Conservation (phyloP, 345 rosid species). For the Pugionium cornutum region DNA sequence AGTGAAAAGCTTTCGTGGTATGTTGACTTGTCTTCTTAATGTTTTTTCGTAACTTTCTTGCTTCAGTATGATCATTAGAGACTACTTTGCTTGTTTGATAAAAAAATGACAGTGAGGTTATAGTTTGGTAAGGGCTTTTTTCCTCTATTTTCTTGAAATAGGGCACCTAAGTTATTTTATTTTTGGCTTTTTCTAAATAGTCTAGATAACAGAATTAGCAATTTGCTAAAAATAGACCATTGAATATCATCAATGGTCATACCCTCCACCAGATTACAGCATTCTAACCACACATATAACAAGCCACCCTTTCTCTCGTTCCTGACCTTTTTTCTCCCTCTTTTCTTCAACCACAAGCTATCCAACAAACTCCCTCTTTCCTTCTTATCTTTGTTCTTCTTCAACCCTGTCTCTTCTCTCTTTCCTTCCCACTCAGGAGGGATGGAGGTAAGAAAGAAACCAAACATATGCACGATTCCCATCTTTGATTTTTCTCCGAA, state of each 20-base stretch:
- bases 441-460: slow-evolving; percentile 44
- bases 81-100: slow-evolving; percentile 19
- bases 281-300: slow-evolving; percentile 40
- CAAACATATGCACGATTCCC: slow-evolving; percentile 26
- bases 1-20: slow-evolving; percentile 37
- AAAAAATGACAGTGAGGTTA: slow-evolving; percentile 11
- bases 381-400: slow-evolving; percentile 33
- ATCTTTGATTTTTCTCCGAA: slow-evolving; percentile 39
- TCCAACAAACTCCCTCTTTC: slow-evolving; percentile 36
- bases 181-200: slow-evolving; percentile 34
- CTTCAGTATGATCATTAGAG: neutral
- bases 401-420: slow-evolving; percentile 40
- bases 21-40: slow-evolving; percentile 1
- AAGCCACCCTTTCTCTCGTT: slow-evolving; percentile 37
- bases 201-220: slow-evolving; percentile 32
- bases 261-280: slow-evolving; percentile 37
- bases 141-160: slow-evolving; percentile 25
- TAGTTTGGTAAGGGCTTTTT: neutral
- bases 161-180: slow-evolving; percentile 33
- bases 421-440: slow-evolving; percentile 44
- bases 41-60: slow-evolving; percentile 23
- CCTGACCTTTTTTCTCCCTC: slow-evolving; percentile 40
- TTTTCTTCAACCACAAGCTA: slow-evolving; percentile 44
- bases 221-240: slow-evolving; percentile 33
- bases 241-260: slow-evolving; percentile 30